A percentile compares a stretch with the other conserved stretches of the same genome.
Evolutionary conservation across 2,329 filamentous ascomycete genomes (phyloP).

Genomic region (Scytalidium lignicola): DNA sequence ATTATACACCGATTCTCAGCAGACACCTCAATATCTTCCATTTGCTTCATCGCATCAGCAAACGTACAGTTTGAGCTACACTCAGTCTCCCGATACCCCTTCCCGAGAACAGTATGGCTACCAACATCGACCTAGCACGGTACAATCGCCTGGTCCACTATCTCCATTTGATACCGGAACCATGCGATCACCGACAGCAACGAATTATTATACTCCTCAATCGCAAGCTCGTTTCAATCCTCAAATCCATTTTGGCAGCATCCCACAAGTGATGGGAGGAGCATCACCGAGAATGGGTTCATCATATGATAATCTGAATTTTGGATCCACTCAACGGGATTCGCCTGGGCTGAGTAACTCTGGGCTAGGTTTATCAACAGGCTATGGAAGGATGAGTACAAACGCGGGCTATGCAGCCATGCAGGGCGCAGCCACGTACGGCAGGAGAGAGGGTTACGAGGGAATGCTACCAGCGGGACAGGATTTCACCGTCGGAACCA

Average conservation of each 20-base stretch:
- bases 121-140: slow-evolving; percentile 9
- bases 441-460: too few species aligned
- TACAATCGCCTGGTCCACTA: neutral
- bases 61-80: slow-evolving; percentile 9
- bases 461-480: neutral
- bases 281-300: neutral
- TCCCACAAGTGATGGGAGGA: neutral
- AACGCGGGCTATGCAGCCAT: slow-evolving; percentile 2
- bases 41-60: slow-evolving; percentile 1
- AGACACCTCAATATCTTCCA: slow-evolving; percentile 1
- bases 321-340: neutral
- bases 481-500: neutral
- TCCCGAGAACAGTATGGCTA: slow-evolving; percentile 12
- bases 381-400: slow-evolving; percentile 6
- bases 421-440: neutral
- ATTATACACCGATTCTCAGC: slow-evolving; percentile 11
- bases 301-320: neutral
- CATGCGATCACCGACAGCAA: neutral
- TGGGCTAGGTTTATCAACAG: neutral
- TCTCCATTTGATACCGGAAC: neutral
- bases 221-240: slow-evolving; percentile 3
- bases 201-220: slow-evolving; percentile 1
- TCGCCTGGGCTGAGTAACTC: neutral
- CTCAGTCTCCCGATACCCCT: slow-evolving; percentile 8
- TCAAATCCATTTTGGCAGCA: neutral